Conservation (phyloP, 306 rosid genomes). For the Casuarina equisetifolia region DNA sequence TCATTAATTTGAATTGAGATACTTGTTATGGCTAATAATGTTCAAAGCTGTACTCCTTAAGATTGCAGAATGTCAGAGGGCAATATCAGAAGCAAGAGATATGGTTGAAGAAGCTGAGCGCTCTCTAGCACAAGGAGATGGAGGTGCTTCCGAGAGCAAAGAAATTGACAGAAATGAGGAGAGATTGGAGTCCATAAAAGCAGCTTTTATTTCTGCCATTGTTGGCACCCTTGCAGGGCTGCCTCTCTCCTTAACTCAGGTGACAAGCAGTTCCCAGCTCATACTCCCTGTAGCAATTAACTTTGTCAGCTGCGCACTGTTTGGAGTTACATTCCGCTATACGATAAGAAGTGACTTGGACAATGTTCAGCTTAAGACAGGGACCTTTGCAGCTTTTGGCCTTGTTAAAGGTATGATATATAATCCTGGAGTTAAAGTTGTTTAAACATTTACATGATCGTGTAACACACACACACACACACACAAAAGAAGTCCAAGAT, state of each 20-base stretch:
- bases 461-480: no score
- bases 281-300: slow-evolving; percentile 62
- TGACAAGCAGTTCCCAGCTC: slow-evolving; percentile 45
- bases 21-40: background rate
- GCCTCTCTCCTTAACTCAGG: slow-evolving; percentile 62
- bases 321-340: slow-evolving; percentile 80
- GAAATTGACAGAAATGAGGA: slow-evolving; percentile 57
- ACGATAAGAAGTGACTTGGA: slow-evolving; percentile 72
- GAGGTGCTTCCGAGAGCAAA: slow-evolving; percentile 27
- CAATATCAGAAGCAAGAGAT: slow-evolving; percentile 71
- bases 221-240: slow-evolving; percentile 67
- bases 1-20: background rate
- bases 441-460: no score
- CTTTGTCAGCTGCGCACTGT: slow-evolving; percentile 65
- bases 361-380: slow-evolving; percentile 77
- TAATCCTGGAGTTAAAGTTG: background rate
- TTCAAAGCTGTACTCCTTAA: slow-evolving; percentile 14
- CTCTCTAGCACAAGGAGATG: slow-evolving; percentile 40
- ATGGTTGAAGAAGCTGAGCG: slow-evolving; percentile 75
- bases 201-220: slow-evolving; percentile 68
- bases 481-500: no score
- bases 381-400: slow-evolving; percentile 80
- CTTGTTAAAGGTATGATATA: slow-evolving; percentile 72
- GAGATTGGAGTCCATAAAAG: slow-evolving; percentile 72
- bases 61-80: slow-evolving; percentile 83